Percentiles rank a stretch among this genome's conserved stretches.
Evolutionary conservation across 805 yeast genomes (phyloP).

Genomic region (Kazachstania psychrophila): DNA sequence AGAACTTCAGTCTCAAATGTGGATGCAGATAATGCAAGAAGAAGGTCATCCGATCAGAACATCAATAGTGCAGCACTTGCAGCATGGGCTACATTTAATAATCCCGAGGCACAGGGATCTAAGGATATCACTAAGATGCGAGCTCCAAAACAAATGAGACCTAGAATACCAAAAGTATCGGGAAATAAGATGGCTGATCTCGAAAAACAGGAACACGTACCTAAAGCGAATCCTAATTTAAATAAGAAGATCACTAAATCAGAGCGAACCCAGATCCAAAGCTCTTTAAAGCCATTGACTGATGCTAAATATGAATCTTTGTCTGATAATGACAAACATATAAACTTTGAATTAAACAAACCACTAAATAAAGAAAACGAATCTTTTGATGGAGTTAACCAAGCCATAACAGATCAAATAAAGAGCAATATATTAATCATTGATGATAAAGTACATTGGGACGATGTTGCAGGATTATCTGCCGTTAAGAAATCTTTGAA

Average conservation of each 20-base stretch:
- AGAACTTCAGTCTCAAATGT: neutral
- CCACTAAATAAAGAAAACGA: slow-evolving; percentile 1
- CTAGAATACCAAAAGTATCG: neutral
- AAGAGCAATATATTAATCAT: slow-evolving; percentile 80
- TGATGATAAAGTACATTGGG: slow-evolving; percentile 94
- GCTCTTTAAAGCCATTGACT: too few species aligned
- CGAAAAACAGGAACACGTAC: neutral
- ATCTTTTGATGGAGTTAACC: slow-evolving; percentile 78
- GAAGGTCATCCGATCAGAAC: slow-evolving; percentile 1
- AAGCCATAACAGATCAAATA: slow-evolving; percentile 70
- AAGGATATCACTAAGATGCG: neutral
- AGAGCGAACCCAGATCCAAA: too few species aligned
- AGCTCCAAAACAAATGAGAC: neutral
- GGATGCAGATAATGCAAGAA: neutral
- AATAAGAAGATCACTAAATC: too few species aligned
- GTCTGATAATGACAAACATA: too few species aligned
- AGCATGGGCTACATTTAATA: slow-evolving; percentile 7
- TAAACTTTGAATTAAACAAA: neutral
- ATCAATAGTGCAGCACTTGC: slow-evolving; percentile 7
- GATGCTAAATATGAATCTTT: too few species aligned
- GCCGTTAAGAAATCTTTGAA: slow-evolving; percentile 80
- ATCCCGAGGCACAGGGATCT: neutral
- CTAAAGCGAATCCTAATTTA: neutral
- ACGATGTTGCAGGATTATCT: slow-evolving; percentile 88
- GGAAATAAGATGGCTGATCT: neutral